A percentile compares a stretch with the other conserved stretches of the same genome.
These are phyloP conservation scores for Calocybe gambosa DNA, from an alignment of 1,284 basidiomycete genomes.

Conservation along the genomic window DNA sequence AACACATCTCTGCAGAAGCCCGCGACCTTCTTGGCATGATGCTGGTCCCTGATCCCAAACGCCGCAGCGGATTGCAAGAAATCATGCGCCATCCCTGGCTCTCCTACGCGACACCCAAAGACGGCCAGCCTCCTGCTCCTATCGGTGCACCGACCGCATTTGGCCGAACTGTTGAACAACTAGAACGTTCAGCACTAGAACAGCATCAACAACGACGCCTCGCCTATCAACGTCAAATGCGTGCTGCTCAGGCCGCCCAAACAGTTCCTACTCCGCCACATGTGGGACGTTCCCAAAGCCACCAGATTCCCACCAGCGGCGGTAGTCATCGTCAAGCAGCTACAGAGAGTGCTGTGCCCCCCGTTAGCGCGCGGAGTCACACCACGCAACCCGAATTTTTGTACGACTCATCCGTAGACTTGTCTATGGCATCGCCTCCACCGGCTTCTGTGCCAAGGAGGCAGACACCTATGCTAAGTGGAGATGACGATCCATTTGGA, in stretches of 20 bases:
- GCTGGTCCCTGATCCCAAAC: constrained; percentile 85
- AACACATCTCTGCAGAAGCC: constrained; percentile 81
- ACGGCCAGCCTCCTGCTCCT: constrained; percentile 19
- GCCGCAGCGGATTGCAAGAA: constrained; percentile 65
- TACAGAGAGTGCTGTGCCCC: constrained; percentile 23
- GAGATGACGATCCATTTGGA: constrained; percentile 42
- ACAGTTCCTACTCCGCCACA: constrained; percentile 16
- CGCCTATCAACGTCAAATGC: constrained; percentile 74
- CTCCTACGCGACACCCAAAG: constrained; percentile 41
- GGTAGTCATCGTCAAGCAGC: constrained; percentile 20
- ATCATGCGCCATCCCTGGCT: constrained; percentile 88
- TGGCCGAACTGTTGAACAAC: constrained; percentile 66
- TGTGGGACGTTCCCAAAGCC: constrained; percentile 42
- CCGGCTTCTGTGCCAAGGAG: constrained; percentile 11
- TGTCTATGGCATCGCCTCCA: constrained; percentile 19
- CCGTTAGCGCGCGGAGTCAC: constrained; percentile 23
- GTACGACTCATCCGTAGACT: constrained; percentile 34
- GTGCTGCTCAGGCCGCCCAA: constrained; percentile 27
- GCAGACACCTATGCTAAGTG: constrained; percentile 23
- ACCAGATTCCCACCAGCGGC: constrained; percentile 16
- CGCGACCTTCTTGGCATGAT: constrained; percentile 63
- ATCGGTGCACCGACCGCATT: constrained; percentile 41
- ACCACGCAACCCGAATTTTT: constrained; percentile 34
- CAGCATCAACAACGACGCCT: constrained; percentile 80
- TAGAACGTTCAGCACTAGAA: constrained; percentile 78